These are phyloP conservation scores for Climacium dendroides DNA, from an alignment of 225 moss, liverwort and hornwort genomes.

Conservation along the genomic window DNA sequence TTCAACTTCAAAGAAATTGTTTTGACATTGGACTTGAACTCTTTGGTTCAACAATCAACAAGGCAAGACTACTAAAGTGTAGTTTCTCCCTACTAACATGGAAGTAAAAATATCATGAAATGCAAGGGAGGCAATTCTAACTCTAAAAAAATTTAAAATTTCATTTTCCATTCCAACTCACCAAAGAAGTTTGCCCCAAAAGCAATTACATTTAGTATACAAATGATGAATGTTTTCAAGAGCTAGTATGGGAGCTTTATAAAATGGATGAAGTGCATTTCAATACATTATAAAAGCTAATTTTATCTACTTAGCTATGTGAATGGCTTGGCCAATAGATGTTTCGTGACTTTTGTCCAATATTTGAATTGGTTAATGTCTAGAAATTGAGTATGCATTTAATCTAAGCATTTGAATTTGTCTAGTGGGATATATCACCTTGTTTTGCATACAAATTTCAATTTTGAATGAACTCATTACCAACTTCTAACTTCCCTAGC, in stretches of 20 bases:
- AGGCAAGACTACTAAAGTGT: background rate
- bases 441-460: background rate
- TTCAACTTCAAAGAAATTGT: fast-evolving
- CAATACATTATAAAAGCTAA: background rate
- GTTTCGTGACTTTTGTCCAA: background rate
- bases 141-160: fast-evolving
- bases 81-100: background rate
- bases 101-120: background rate
- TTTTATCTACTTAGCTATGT: background rate
- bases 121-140: background rate
- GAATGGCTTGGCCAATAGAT: background rate
- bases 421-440: background rate
- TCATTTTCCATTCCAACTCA: background rate
- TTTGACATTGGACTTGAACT: background rate
- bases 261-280: background rate
- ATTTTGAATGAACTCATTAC: background rate
- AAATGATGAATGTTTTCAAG: background rate
- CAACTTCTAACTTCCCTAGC: background rate
- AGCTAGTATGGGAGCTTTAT: background rate
- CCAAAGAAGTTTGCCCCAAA: background rate
- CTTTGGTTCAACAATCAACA: background rate
- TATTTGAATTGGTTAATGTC: background rate
- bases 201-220: background rate
- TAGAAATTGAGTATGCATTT: background rate
- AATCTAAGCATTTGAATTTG: background rate